Conservation (phyloP, 768 basidiomycete genomes). For the Leucosporidium creatinivorum region DNA sequence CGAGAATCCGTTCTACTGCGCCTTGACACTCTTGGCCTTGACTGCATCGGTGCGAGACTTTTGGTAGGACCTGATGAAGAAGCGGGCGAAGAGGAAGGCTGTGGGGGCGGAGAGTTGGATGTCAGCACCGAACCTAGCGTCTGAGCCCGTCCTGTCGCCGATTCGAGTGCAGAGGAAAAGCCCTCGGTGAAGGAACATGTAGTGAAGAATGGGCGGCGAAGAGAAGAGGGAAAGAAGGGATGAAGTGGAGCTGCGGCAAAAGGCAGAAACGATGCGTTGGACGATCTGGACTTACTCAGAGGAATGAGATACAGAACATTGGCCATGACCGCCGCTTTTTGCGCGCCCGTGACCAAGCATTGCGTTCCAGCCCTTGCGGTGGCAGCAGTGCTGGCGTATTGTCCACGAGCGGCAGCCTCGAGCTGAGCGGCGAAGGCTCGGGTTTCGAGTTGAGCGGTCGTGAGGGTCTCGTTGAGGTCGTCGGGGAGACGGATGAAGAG, state of each 20-base stretch:
- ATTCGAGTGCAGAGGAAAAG: too few species aligned
- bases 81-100: constrained; percentile 36
- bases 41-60: neutral
- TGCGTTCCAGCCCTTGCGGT: constrained; percentile 6
- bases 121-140: neutral
- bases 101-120: neutral
- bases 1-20: neutral
- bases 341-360: constrained; percentile 31
- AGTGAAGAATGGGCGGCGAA: too few species aligned
- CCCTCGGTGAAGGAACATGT: too few species aligned
- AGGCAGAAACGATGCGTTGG: too few species aligned
- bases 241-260: too few species aligned
- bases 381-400: constrained; percentile 16
- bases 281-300: constrained; percentile 20
- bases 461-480: constrained; percentile 3
- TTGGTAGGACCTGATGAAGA: constrained; percentile 37
- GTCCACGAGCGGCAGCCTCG: neutral
- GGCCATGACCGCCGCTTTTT: constrained; percentile 30
- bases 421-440: constrained; percentile 4
- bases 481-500: constrained; percentile 32
- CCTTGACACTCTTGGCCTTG: constrained; percentile 5
- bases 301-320: constrained; percentile 36
- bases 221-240: too few species aligned
- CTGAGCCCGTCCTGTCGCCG: too few species aligned
- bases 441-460: constrained; percentile 3